These are phyloP conservation scores for Diaporthe citriasiana DNA, from an alignment of 2,329 filamentous ascomycete species.

Conservation along the genomic window DNA sequence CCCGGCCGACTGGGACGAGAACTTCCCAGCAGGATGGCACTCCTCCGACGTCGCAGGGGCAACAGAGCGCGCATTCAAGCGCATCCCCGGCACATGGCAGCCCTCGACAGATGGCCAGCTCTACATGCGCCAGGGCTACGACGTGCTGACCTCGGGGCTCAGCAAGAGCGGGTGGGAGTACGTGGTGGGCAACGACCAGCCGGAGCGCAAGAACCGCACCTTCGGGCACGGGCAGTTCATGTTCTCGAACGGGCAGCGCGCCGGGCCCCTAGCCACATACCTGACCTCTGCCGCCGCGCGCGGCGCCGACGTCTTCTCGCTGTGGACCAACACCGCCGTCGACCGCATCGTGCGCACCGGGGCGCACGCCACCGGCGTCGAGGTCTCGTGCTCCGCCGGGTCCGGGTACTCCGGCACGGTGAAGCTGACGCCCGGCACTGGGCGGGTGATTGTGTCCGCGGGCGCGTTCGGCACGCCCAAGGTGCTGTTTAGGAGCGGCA, in stretches of 20 bases:
- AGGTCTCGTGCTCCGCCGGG: slow-evolving; percentile 68
- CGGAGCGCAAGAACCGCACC: slow-evolving; percentile 74
- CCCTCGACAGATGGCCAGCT: slow-evolving; percentile 76
- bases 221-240: slow-evolving; percentile 77
- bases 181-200: slow-evolving; percentile 69
- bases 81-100: slow-evolving; percentile 78
- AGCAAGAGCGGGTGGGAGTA: slow-evolving; percentile 72
- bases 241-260: slow-evolving; percentile 75
- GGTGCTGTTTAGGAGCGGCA: slow-evolving; percentile 76
- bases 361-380: slow-evolving; percentile 74
- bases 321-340: slow-evolving; percentile 77
- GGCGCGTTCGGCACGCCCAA: slow-evolving; percentile 79
- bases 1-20: slow-evolving; percentile 76
- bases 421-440: slow-evolving; percentile 69
- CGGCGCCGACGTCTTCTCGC: slow-evolving; percentile 71
- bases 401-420: slow-evolving; percentile 72
- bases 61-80: slow-evolving; percentile 72
- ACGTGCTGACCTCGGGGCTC: slow-evolving; percentile 72
- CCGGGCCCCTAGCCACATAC: slow-evolving; percentile 80
- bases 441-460: slow-evolving; percentile 76
- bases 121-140: slow-evolving; percentile 76
- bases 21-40: slow-evolving; percentile 81
- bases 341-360: slow-evolving; percentile 74
- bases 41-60: slow-evolving; percentile 71
- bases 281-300: slow-evolving; percentile 70